Conservation (phyloP, 75 land plant genomes). For the Larix kaempferi region DNA sequence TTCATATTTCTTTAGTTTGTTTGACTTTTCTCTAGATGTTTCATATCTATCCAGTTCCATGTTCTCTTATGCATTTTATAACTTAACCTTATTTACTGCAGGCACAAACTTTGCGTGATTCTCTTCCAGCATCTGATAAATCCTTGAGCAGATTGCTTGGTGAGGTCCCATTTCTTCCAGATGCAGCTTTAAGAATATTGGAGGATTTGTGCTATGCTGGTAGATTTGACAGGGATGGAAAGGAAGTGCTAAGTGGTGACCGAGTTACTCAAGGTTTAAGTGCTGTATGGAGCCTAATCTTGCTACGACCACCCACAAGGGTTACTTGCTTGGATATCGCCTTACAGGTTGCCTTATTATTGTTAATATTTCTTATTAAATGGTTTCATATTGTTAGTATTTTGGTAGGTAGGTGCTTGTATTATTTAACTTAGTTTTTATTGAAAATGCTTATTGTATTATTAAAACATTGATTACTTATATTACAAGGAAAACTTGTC, state of each 20-base stretch:
- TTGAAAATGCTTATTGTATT: too few relatives aligned
- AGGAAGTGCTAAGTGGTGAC: conserved; percentile 65
- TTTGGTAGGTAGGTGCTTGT: too few relatives aligned
- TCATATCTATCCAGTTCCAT: not conserved
- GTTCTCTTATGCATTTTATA: not conserved
- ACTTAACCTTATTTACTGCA: conserved; percentile 14
- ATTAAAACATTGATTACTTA: too few relatives aligned
- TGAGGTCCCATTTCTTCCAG: conserved; percentile 81
- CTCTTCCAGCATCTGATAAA: conserved; percentile 87
- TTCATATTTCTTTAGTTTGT: not conserved
- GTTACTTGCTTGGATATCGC: conserved; percentile 79
- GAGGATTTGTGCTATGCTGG: conserved; percentile 71
- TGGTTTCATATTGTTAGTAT: not conserved
- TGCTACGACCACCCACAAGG: conserved; percentile 80
- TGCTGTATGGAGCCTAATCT: conserved; percentile 84
- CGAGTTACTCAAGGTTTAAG: conserved; percentile 91
- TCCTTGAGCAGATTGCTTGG: conserved; percentile 75
- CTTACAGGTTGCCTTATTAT: conserved; percentile 54
- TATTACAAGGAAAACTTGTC: too few relatives aligned
- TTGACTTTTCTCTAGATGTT: too few relatives aligned
- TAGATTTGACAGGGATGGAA: conserved; percentile 27
- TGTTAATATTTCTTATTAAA: not conserved
- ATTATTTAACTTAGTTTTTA: too few relatives aligned
- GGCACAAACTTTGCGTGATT: conserved; percentile 83
- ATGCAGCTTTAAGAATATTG: conserved; percentile 57